Conservation (phyloP, 306 rosid species). For the Prunus mongolica region DNA sequence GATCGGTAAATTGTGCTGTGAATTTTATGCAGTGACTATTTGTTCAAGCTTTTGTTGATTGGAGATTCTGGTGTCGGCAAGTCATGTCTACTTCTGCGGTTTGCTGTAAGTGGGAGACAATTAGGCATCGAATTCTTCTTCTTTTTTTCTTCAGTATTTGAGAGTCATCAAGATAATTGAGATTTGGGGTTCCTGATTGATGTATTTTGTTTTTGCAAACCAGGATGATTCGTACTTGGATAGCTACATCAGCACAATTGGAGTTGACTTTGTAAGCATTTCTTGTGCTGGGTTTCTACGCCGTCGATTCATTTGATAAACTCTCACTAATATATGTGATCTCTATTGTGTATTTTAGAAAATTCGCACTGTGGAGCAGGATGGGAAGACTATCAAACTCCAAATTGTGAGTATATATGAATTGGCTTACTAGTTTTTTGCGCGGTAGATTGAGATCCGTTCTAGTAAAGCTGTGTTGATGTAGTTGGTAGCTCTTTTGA, state of each 20-base stretch:
- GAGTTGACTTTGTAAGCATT: conserved; percentile 95
- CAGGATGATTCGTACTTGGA: conserved; percentile 99
- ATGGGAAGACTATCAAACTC: conserved; percentile 90
- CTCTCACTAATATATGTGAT: conserved; percentile 20
- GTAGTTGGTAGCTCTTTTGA: background rate
- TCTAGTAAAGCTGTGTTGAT: background rate
- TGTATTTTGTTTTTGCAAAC: conserved; percentile 15
- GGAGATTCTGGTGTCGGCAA: conserved; percentile 99
- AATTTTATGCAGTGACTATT: conserved; percentile 67
- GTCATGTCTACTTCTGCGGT: conserved; percentile 98
- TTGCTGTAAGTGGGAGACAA: conserved; percentile 71
- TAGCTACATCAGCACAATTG: conserved; percentile 99
- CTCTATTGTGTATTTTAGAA: conserved; percentile 40
- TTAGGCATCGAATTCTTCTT: background rate
- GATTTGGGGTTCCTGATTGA: conserved; percentile 12
- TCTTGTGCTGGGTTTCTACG: background rate
- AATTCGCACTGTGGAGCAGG: conserved; percentile 95
- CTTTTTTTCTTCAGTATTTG: background rate
- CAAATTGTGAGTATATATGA: conserved; percentile 60
- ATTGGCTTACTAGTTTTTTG: background rate
- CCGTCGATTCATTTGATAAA: background rate
- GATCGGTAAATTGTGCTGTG: background rate
- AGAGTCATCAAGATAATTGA: background rate
- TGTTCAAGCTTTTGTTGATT: conserved; percentile 93
- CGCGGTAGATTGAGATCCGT: background rate